Base-by-base conservation (phyloP, 73 alveolate genomes). In the Blepharisma japonicum region DNA sequence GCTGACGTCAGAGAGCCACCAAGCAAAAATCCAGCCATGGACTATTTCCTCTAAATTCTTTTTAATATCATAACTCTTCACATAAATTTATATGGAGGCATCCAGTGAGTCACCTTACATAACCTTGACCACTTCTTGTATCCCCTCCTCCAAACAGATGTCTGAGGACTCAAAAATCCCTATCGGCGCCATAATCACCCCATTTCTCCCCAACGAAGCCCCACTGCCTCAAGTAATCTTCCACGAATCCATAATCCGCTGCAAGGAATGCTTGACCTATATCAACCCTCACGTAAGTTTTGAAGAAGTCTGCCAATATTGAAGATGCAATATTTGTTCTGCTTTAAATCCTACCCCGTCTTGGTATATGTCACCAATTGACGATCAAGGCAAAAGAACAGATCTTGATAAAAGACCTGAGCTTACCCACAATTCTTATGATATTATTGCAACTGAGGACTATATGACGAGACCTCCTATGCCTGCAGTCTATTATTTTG, bases 261-360 rank as follows among this genome's bases (percentile, higher is more conserved):
- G 99, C 77, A 80, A 86, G 66, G 92, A 91, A 56, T 96, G 99
- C 61, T 76, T 92, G 46, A 98, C 97, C 7, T 96, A 95, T 92
- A 81, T 96, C 20, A 96, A 96, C 85, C 99, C 98, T 4, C 95
- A 87, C 79, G 81, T 93, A 67, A 91, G 88, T 55, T 87, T 91
- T 77, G 56, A 82, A 45, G 93, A 90, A 11, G 91, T 81, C 54
- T 94, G 96, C 11, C 71, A 81, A 25, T 86, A 87, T 70, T 90
- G 96, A 94, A 89, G 84, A 66, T 96, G 98, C 80, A 93, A 94
- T 86, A 32, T 95, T 20, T 96, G 99, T 50, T 89, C 93, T 50
- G 79, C 70, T 54, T 82, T 79, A 25, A 91, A 94, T 78, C 71
- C 77, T 45, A 90, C 56, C 6, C 89, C 78, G 14, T 49, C 74